phyloP scores from a whole-genome alignment of 768 basidiomycete genomes.

The Antrodiella citrinella region DNA sequence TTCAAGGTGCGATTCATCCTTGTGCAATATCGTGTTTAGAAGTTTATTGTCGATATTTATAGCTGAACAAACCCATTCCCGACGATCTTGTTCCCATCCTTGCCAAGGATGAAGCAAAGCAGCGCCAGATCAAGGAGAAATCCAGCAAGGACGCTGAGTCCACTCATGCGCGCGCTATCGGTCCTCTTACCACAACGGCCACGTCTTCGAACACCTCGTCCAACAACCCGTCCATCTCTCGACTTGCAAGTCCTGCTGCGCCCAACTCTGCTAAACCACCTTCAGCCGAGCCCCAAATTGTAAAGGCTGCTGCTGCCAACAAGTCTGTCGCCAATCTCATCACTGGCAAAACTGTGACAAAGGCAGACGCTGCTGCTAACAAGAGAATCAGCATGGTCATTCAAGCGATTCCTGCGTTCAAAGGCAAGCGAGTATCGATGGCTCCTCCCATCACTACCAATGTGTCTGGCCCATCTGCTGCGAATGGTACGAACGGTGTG shows the following conservation, averaged over 20 bases:
- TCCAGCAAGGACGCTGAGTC: constrained; percentile 61
- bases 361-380: constrained; percentile 9
- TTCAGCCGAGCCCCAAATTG: constrained; percentile 9
- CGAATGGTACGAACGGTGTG: constrained; percentile 14
- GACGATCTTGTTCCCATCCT: constrained; percentile 89
- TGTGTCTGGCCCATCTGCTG: constrained; percentile 21
- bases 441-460: constrained; percentile 22
- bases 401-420: constrained; percentile 87
- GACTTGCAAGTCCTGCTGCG: constrained; percentile 22
- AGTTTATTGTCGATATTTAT: background rate
- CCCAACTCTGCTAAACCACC: constrained; percentile 14
- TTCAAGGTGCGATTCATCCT: constrained; percentile 68
- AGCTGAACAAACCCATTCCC: constrained; percentile 94
- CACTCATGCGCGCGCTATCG: constrained; percentile 57
- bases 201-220: constrained; percentile 33
- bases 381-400: constrained; percentile 65
- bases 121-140: constrained; percentile 75
- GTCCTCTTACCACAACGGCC: constrained; percentile 32
- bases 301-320: constrained; percentile 8
- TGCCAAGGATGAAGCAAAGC: constrained; percentile 90
- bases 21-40: background rate
- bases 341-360: constrained; percentile 11
- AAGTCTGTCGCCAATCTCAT: constrained; percentile 3
- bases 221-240: constrained; percentile 23
- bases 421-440: constrained; percentile 42